Evolutionary conservation across 108 stramenopile genomes (phyloP), one percentile per base, ranked within the genome.

Genomic region (Cyclotella kingstonii): DNA sequence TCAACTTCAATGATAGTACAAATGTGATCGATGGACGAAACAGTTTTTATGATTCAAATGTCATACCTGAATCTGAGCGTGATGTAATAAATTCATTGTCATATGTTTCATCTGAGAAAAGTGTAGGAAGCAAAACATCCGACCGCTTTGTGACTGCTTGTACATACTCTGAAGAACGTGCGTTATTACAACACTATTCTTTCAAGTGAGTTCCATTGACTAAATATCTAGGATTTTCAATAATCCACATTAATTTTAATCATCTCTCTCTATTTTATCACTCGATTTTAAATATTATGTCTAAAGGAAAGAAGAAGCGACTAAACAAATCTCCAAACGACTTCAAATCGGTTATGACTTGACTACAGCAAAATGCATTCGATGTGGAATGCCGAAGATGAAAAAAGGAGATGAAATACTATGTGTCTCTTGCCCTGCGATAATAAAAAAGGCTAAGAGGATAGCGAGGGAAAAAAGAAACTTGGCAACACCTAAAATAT

Each of bases 361-460:
- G 26, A 58, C 60, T 5, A 18, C 45, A 1, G 19, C 51, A 30
- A 46, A 54, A 50, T 76, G 75, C 42, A 54, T 64, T 31, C 56
- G 61, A 33, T 68, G 75, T 47, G 51, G 46, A 35, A 76, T 76
- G 75, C 75, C 75, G 0, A 47, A 63, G 64, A 76, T 68, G 57
- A 41, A 49, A 6, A 48, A 48, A 5, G 38, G 27, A 6, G 62
- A 58, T 9, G 54, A 30, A 22, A 35, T 53, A 7, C 35, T 40
- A n/a, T 76, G 75, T 40, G 67, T 68, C 42, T 54, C 60, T 14
- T 76, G 75, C 35, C 67, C 67, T 23, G 67, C 46, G 7, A 63
- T 76, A 25, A 44, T 58, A 40, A 42, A 51, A 29, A 62, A 58
- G 27, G 75, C 66, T 17, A 56, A 54, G 29, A 21, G 43, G 27